Conservation (phyloP, 495 filamentous ascomycete species). For the Ramalina peruviana region DNA sequence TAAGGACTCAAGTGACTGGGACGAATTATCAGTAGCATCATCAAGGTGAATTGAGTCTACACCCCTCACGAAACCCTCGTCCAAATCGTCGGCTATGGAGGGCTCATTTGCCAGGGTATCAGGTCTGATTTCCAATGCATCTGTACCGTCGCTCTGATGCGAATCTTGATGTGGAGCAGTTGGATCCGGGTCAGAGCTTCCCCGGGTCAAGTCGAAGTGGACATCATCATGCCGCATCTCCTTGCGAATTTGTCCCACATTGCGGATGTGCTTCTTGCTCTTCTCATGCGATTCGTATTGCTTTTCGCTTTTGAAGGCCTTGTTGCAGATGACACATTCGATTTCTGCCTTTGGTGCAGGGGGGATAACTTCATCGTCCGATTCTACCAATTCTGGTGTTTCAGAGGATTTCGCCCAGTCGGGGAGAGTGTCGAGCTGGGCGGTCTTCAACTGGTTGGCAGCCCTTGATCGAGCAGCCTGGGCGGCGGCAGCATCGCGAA, state of each 20-base stretch:
- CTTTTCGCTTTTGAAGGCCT: conserved; percentile 85
- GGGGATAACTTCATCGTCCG: conserved; percentile 38
- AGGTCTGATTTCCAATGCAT: no score
- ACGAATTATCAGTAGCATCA: no score
- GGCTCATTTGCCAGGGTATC: no score
- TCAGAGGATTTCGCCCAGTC: conserved; percentile 59
- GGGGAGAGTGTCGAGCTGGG: conserved; percentile 45
- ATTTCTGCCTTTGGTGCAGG: conserved; percentile 43
- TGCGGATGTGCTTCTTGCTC: conserved; percentile 89
- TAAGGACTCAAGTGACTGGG: no score
- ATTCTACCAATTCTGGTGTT: conserved; percentile 42
- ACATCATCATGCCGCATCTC: conserved; percentile 72
- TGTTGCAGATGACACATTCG: conserved; percentile 85
- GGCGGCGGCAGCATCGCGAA: conserved; percentile 64
- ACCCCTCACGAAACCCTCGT: no score
- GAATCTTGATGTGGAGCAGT: no score
- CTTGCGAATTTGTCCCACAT: conserved; percentile 59
- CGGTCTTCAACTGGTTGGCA: conserved; percentile 61
- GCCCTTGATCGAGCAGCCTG: conserved; percentile 77
- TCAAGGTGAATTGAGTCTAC: no score
- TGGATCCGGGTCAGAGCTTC: neutral
- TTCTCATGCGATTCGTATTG: conserved; percentile 89
- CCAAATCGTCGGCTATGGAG: no score
- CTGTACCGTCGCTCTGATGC: no score
- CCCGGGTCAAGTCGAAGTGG: neutral